Conservation (phyloP, 73 alveolate genomes). For the Stentor coeruleus region DNA sequence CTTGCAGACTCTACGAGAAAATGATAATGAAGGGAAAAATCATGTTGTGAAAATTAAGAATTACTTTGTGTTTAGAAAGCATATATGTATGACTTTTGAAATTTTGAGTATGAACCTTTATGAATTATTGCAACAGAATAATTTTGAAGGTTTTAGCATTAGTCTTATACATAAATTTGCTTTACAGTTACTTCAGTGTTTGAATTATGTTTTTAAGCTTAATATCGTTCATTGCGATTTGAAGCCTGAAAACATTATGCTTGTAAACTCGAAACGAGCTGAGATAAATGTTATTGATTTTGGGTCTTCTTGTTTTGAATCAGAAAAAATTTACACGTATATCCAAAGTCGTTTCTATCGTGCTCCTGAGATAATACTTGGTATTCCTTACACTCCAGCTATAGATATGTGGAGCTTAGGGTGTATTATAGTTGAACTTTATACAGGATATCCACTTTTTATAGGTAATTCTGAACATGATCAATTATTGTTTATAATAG, state of each 20-base stretch:
- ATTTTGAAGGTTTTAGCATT: slow-evolving; percentile 66
- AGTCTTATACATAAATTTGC: slow-evolving; percentile 73
- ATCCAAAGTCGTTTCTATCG: too few species aligned
- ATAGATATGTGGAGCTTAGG: slow-evolving; percentile 77
- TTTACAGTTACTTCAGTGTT: slow-evolving; percentile 62
- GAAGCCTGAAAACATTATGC: slow-evolving; percentile 55
- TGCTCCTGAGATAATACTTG: too few species aligned
- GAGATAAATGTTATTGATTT: slow-evolving; percentile 53
- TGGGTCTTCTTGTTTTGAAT: slow-evolving; percentile 43
- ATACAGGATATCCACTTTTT: slow-evolving; percentile 6
- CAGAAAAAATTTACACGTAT: slow-evolving; percentile 30
- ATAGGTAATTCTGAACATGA: slow-evolving; percentile 28
- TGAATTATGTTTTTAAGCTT: slow-evolving; percentile 51
- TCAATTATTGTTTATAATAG: slow-evolving; percentile 4
- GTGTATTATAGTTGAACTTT: slow-evolving; percentile 46
- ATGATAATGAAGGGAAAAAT: slow-evolving; percentile 49
- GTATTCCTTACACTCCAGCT: too few species aligned
- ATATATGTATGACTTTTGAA: slow-evolving; percentile 69
- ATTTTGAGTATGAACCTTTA: slow-evolving; percentile 65
- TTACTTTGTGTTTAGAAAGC: slow-evolving; percentile 51
- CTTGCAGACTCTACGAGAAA: slow-evolving; percentile 46
- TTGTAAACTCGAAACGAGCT: slow-evolving; percentile 26
- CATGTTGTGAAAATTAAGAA: slow-evolving; percentile 62
- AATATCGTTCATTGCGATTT: slow-evolving; percentile 56
- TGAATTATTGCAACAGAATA: slow-evolving; percentile 69